phyloP scores from a whole-genome alignment of 2,329 filamentous ascomycete genomes.

The Metarhizium brunneum region DNA sequence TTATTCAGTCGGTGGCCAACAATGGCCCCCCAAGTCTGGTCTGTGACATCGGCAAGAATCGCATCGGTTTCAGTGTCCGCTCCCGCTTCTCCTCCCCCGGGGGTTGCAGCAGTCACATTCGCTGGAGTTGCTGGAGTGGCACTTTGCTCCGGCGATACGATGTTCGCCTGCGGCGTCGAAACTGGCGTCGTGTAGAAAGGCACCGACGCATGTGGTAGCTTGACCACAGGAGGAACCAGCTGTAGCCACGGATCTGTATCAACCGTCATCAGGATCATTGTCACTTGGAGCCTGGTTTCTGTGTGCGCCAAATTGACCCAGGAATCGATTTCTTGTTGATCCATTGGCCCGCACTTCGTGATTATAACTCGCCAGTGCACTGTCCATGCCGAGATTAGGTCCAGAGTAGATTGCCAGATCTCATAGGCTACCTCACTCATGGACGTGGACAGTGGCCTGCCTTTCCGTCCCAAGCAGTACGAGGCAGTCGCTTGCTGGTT shows the following conservation, averaged over 20 bases:
- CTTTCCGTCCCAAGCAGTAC: slow-evolving; percentile 59
- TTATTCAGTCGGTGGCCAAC: slow-evolving; percentile 57
- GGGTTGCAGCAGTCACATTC: slow-evolving; percentile 33
- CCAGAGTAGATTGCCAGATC: slow-evolving; percentile 69
- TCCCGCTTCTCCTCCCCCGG: slow-evolving; percentile 31
- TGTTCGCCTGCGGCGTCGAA: slow-evolving; percentile 53
- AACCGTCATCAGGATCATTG: slow-evolving; percentile 52
- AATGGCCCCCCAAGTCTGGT: slow-evolving; percentile 69
- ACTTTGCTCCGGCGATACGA: slow-evolving; percentile 52
- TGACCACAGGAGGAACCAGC: slow-evolving; percentile 46
- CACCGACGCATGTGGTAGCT: slow-evolving; percentile 34
- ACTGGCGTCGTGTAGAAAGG: slow-evolving; percentile 53
- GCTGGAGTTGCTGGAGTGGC: slow-evolving; percentile 41
- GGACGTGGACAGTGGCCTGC: slow-evolving; percentile 37
- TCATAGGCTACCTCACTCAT: slow-evolving; percentile 61
- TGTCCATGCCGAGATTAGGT: slow-evolving; percentile 60
- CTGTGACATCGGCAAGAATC: slow-evolving; percentile 60
- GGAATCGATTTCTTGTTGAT: slow-evolving; percentile 52
- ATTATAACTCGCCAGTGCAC: slow-evolving; percentile 73
- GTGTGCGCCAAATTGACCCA: slow-evolving; percentile 45
- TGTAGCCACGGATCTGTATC: slow-evolving; percentile 57
- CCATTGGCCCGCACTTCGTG: slow-evolving; percentile 61
- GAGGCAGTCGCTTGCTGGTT: slow-evolving; percentile 63
- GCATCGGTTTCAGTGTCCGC: slow-evolving; percentile 45
- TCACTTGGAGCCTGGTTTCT: slow-evolving; percentile 41